Conservation (phyloP, 78 protist species). For the Dictyostelium purpureum region DNA sequence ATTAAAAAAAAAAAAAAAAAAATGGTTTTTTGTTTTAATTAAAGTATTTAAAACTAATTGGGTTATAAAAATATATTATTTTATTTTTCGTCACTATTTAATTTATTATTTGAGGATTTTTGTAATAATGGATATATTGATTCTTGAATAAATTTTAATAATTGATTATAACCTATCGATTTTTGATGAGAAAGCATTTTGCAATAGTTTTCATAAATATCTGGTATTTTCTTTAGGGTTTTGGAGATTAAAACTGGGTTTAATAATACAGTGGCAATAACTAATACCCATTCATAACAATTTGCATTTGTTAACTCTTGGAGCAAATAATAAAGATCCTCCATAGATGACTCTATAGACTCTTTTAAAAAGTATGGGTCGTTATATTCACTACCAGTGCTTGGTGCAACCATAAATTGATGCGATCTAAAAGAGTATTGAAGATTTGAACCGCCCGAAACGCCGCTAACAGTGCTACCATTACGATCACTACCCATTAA, state of each 20-base stretch:
- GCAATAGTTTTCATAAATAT: conserved; percentile 71
- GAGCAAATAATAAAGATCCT: conserved; percentile 59
- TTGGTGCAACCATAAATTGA: conserved; percentile 75
- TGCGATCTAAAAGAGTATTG: conserved; percentile 51
- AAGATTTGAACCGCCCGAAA: background rate
- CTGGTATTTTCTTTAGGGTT: conserved; percentile 43
- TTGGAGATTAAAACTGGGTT: conserved; percentile 46
- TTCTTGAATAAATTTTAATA: conserved; percentile 62
- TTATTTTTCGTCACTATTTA: background rate
- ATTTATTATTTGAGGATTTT: background rate
- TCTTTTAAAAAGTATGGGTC: conserved; percentile 69
- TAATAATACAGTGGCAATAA: conserved; percentile 69
- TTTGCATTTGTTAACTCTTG: conserved; percentile 69
- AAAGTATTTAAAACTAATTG: too few species aligned
- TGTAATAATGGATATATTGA: conserved; percentile 47
- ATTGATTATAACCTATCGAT: conserved; percentile 38
- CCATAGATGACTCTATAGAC: conserved; percentile 56
- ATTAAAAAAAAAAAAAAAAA: too few species aligned
- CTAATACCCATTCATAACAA: conserved; percentile 75
- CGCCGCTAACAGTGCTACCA: background rate
- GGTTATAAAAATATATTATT: background rate
- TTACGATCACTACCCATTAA: background rate
- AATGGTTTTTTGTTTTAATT: too few species aligned
- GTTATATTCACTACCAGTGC: conserved; percentile 9
- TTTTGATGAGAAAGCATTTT: conserved; percentile 72